phyloP scores from a whole-genome alignment of 177 flowering plant genomes.

The Telopea speciosissima region DNA sequence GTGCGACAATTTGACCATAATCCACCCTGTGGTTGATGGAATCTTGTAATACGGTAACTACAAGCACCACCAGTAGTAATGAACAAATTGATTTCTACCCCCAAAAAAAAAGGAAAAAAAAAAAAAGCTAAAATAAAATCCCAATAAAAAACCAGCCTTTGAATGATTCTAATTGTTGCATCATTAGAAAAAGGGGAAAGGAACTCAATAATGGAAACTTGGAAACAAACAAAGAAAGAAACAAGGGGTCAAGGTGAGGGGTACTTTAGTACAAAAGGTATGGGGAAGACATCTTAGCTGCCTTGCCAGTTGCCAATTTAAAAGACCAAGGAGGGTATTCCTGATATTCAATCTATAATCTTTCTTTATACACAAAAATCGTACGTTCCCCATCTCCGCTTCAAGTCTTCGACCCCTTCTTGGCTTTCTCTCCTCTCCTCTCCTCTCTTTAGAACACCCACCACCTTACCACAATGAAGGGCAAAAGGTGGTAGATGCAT shows the following conservation, averaged over 20 bases:
- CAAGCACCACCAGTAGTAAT: too few relatives aligned
- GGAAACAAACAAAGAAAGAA: not conserved
- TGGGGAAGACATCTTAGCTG: not conserved
- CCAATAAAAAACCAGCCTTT: too few relatives aligned
- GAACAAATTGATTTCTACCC: too few relatives aligned
- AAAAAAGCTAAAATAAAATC: too few relatives aligned
- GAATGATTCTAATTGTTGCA: too few relatives aligned
- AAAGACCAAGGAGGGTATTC: constrained; percentile 3
- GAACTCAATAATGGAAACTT: not conserved
- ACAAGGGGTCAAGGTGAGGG: not conserved
- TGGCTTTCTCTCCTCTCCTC: not conserved
- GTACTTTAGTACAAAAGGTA: not conserved
- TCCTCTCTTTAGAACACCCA: constrained; percentile 7
- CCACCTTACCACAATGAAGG: constrained; percentile 5
- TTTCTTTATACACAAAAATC: constrained; percentile 2
- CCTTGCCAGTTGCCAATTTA: too few relatives aligned
- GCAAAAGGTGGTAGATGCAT: constrained; percentile 64
- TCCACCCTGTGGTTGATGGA: too few relatives aligned
- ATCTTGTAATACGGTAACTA: too few relatives aligned
- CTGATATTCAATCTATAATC: not conserved
- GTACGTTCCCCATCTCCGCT: constrained; percentile 12
- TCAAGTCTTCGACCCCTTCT: constrained; percentile 3
- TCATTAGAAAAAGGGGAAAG: too few relatives aligned
- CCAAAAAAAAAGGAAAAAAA: too few relatives aligned
- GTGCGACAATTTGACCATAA: too few relatives aligned